phyloP scores from a whole-genome alignment of 176 grass and related monocot species.

The Rhipidocladum racemiflorum region DNA sequence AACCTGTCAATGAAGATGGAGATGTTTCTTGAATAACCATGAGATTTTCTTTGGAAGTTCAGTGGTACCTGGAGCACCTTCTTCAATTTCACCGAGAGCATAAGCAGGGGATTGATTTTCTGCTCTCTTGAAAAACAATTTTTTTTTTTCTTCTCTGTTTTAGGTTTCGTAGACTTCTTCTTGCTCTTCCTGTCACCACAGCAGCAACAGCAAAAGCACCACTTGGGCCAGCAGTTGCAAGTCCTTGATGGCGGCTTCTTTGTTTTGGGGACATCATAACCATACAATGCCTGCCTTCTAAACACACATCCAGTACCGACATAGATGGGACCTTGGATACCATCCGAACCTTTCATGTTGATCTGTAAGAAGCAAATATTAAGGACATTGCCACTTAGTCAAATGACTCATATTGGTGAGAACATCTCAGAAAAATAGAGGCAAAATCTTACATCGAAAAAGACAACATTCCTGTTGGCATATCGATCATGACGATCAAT shows the following conservation, averaged over 20 bases:
- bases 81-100: too few species aligned
- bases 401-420: neutral
- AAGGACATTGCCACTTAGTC: too few species aligned
- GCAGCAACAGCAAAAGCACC: constrained; percentile 63
- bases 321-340: constrained; percentile 95
- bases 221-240: constrained; percentile 88
- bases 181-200: constrained; percentile 50
- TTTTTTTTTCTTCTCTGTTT: constrained; percentile 65
- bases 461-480: constrained; percentile 82
- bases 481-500: constrained; percentile 95
- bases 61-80: too few species aligned
- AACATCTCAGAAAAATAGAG: neutral
- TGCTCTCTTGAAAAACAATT: constrained; percentile 45
- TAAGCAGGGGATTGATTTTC: constrained; percentile 63
- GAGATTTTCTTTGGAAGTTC: too few species aligned
- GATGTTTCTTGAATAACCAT: too few species aligned
- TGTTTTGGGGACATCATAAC: constrained; percentile 77
- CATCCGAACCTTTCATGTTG: constrained; percentile 96
- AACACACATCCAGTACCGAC: too few species aligned
- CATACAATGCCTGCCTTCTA: constrained; percentile 74
- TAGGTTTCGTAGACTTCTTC: constrained; percentile 63
- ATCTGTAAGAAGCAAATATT: constrained; percentile 50
- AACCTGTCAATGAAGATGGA: too few species aligned
- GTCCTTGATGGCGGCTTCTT: constrained; percentile 81
- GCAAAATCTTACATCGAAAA: constrained; percentile 79